Evolutionary conservation across 768 basidiomycete species (phyloP).

Genomic region (Gymnopilus dilepis): DNA sequence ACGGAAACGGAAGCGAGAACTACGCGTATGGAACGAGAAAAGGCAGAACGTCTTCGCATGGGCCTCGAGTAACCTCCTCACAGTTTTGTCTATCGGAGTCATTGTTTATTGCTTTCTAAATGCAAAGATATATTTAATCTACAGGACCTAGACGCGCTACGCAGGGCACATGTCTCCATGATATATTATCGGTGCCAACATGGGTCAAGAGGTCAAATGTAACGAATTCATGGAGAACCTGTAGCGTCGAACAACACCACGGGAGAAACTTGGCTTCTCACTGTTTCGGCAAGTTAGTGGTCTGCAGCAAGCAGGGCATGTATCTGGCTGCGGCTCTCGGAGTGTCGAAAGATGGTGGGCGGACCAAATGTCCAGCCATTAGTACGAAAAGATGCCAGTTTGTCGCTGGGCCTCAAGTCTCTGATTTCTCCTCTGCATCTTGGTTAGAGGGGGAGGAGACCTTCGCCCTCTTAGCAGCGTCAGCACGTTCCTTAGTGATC

Average conservation of each 20-base stretch:
- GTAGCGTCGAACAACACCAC: too few species aligned
- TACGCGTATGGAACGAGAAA: slow-evolving; percentile 61
- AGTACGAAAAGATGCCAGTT: neutral
- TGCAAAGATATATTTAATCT: neutral
- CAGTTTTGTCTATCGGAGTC: neutral
- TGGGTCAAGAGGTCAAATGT: too few species aligned
- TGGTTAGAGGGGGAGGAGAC: neutral
- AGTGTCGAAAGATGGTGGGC: too few species aligned
- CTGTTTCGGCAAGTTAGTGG: too few species aligned
- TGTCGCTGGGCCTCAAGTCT: neutral
- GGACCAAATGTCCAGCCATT: too few species aligned
- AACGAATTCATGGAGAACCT: too few species aligned
- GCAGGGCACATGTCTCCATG: too few species aligned
- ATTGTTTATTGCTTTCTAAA: neutral
- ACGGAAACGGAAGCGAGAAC: slow-evolving; percentile 69
- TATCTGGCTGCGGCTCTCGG: neutral
- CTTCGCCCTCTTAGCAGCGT: slow-evolving; percentile 17
- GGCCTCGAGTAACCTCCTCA: slow-evolving; percentile 53
- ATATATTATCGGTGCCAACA: too few species aligned
- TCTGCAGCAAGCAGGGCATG: neutral
- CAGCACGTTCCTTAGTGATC: slow-evolving; percentile 51
- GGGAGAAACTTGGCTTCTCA: too few species aligned
- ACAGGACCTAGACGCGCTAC: neutral
- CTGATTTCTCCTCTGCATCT: neutral
- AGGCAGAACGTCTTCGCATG: slow-evolving; percentile 60